Evolutionary conservation across 768 basidiomycete genomes (phyloP).

Genomic region (Tulasnella sp.): DNA sequence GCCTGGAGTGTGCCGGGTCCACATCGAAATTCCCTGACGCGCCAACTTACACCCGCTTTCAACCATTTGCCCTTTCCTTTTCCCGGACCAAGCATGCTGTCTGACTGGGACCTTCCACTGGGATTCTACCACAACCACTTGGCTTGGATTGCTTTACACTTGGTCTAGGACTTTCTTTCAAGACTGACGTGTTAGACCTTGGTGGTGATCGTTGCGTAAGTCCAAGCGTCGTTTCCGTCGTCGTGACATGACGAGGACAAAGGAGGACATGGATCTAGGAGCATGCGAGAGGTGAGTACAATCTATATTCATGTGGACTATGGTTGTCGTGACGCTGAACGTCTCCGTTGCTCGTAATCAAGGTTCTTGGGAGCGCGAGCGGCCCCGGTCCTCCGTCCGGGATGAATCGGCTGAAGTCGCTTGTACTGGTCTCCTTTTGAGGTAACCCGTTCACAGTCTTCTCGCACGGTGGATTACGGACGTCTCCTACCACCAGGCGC

Average conservation of each 20-base stretch:
- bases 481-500: not conserved
- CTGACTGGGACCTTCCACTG: not conserved
- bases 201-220: not conserved
- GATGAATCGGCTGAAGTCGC: not conserved
- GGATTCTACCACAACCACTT: not conserved
- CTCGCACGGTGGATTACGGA: not conserved
- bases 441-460: not conserved
- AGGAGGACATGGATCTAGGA: not conserved
- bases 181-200: not conserved
- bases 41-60: not conserved
- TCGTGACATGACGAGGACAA: not conserved
- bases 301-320: not conserved
- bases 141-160: not conserved
- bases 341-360: not conserved
- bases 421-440: not conserved
- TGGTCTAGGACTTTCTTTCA: not conserved
- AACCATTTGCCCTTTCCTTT: not conserved
- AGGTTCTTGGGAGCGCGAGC: not conserved
- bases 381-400: not conserved
- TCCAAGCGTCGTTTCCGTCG: not conserved
- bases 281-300: not conserved
- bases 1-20: constrained; percentile 4
- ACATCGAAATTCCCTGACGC: constrained; percentile 9
- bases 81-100: not conserved
- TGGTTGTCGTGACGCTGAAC: not conserved